Evolutionary conservation across 208 protist genomes (phyloP), one percentile per base, ranked within the genome.

Genomic region (Leishmania aethiopica): DNA sequence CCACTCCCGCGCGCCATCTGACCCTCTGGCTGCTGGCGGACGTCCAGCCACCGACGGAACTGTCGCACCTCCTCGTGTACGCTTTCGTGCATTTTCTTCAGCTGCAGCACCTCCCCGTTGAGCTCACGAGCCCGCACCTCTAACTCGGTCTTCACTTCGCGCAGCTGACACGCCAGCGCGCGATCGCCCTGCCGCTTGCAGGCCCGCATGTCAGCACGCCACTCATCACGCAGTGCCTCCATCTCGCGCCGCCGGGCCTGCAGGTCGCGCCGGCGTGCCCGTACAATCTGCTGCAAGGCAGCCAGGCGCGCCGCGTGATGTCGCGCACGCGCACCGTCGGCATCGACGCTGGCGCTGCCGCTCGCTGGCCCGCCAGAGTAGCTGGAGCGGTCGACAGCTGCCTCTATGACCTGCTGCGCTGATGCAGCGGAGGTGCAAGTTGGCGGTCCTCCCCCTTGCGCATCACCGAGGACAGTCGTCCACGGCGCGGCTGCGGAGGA

Each of bases 101-200:
- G 40, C 32, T 82, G 81, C 40, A 93, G 19, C 45, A 94, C 88
- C 53, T 86, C 88, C 22, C 75, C 77, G 78, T 97, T 97, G 15
- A 97, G 85, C 69, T 72, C 69, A 8, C 78, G 83, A 28, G 94
- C 94, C 64, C 88, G 81, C 53, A 78, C 80, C 70, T 97, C 92
- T 15, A 97, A 80, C 72, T 78, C 75, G 4, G 49, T 67, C 83
- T 94, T 93, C 32, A 92, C 88, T 45, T 84, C 72, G 0, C 82
- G 74, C 79, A 97, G 84, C 77, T 84, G 40, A n/a, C 60, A 32
- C 11, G 86, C 89, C 51, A 87, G 79, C 2, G 73, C 55, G 49
- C 75, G 76, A 78, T 95, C 90, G 37, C 82, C 70, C 6, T 45
- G 51, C 40, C 35, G 76, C 69, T 86, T 86, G 75, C 89, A 93